phyloP scores from a whole-genome alignment of 441 rosid species.

The Codiaeum variegatum region DNA sequence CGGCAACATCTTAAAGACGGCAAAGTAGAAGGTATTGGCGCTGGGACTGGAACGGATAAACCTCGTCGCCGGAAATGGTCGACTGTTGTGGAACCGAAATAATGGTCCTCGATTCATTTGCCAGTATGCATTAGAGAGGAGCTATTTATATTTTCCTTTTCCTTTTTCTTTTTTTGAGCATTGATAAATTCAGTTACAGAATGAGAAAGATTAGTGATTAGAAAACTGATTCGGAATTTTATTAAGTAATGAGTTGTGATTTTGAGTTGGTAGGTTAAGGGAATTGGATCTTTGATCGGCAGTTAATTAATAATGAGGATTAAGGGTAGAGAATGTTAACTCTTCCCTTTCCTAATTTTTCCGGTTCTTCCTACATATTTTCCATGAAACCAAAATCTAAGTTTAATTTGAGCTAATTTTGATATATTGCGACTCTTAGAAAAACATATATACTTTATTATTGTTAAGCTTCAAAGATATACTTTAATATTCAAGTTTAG shows the following conservation, averaged over 20 bases:
- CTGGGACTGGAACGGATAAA: neutral
- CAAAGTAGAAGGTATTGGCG: neutral
- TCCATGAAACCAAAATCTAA: too few species aligned
- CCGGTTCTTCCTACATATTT: too few species aligned
- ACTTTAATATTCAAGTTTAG: too few species aligned
- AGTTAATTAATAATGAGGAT: neutral
- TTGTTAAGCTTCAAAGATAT: too few species aligned
- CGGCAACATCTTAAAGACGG: constrained; percentile 18
- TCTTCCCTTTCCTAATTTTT: too few species aligned
- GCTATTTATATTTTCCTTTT: neutral
- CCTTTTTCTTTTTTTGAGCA: neutral
- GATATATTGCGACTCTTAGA: too few species aligned
- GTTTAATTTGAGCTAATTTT: too few species aligned
- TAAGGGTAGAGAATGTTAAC: neutral
- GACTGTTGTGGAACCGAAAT: constrained; percentile 3
- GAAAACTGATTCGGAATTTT: neutral
- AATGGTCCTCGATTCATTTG: constrained; percentile 13
- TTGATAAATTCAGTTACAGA: neutral
- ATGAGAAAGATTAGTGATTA: neutral
- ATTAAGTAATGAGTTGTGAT: too few species aligned
- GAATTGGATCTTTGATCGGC: neutral
- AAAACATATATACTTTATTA: too few species aligned
- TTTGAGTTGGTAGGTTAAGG: neutral
- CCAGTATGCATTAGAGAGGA: neutral
- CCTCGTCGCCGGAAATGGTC: neutral